These are phyloP conservation scores for Lachancea waltii DNA, from an alignment of 805 yeast genomes.

Conservation along the genomic window DNA sequence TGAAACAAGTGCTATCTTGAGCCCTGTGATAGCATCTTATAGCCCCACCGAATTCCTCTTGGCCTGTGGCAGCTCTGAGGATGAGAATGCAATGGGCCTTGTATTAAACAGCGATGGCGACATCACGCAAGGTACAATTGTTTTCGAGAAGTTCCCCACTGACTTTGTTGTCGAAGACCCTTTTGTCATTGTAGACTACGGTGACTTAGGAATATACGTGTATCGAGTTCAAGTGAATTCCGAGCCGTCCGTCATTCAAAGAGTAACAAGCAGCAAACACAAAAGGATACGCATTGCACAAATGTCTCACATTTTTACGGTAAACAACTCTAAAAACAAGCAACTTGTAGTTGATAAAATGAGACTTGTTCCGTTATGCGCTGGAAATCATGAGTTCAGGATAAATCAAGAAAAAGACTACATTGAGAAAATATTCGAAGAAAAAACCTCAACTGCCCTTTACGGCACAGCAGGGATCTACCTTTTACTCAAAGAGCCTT, in stretches of 20 bases:
- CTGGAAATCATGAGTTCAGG: constrained; percentile 17
- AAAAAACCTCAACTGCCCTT: constrained; percentile 15
- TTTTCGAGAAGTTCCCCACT: constrained; percentile 25
- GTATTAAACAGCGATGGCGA: constrained; percentile 28
- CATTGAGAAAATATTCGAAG: constrained; percentile 17
- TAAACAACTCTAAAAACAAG: constrained; percentile 8
- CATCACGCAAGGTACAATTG: constrained; percentile 27
- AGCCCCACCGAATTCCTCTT: constrained; percentile 20
- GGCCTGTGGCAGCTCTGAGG: constrained; percentile 25
- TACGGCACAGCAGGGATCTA: constrained; percentile 18
- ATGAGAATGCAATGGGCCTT: constrained; percentile 28
- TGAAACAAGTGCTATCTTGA: constrained; percentile 19
- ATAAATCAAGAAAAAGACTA: constrained; percentile 22
- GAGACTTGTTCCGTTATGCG: constrained; percentile 18
- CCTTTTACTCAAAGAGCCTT: constrained; percentile 15
- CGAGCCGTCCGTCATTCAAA: constrained; percentile 19
- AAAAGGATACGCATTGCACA: constrained; percentile 10
- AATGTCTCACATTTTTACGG: constrained; percentile 12
- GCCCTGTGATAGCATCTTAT: constrained; percentile 22
- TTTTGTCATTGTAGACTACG: constrained; percentile 20
- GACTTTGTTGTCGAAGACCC: constrained; percentile 21
- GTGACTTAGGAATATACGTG: constrained; percentile 10
- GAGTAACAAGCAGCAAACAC: constrained; percentile 3
- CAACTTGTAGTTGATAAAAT: constrained; percentile 21
- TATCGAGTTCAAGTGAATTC: constrained; percentile 12